Conservation (phyloP, 306 rosid genomes). For the Dalbergia cochinchinensis region DNA sequence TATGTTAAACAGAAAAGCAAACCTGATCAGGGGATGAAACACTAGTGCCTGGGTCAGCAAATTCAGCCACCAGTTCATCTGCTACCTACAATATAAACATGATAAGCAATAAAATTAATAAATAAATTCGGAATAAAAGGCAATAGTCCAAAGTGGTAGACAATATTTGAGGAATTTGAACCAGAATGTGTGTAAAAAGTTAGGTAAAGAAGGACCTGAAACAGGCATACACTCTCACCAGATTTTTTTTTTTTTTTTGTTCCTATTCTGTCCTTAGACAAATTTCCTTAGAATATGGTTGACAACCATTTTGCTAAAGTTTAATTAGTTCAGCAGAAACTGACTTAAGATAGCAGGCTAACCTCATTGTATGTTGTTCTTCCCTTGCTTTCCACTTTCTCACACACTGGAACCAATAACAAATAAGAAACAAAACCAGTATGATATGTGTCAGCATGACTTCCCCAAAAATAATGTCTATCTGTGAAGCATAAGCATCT, state of each 20-base stretch:
- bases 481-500: conserved; percentile 19
- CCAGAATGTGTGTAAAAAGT: background rate
- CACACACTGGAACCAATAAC: conserved; percentile 76
- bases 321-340: conserved; percentile 21
- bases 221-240: background rate
- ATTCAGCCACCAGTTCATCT: conserved; percentile 98
- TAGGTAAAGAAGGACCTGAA: background rate
- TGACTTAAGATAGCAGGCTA: conserved; percentile 47
- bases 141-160: background rate
- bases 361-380: conserved; percentile 98
- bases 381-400: conserved; percentile 99
- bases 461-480: conserved; percentile 15
- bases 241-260: background rate
- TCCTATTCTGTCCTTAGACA: background rate
- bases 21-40: conserved; percentile 94
- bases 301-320: background rate
- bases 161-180: background rate
- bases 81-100: conserved; percentile 72
- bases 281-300: conserved; percentile 17
- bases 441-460: conserved; percentile 8
- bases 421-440: conserved; percentile 35
- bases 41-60: conserved; percentile 80
- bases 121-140: conserved; percentile 11
- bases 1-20: conserved; percentile 27
- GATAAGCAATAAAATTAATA: conserved; percentile 26